A percentile compares a stretch with the other conserved stretches of the same genome.
phyloP scores from a whole-genome alignment of 2,329 filamentous ascomycete species.

The Sarocladiaceae sp. region DNA sequence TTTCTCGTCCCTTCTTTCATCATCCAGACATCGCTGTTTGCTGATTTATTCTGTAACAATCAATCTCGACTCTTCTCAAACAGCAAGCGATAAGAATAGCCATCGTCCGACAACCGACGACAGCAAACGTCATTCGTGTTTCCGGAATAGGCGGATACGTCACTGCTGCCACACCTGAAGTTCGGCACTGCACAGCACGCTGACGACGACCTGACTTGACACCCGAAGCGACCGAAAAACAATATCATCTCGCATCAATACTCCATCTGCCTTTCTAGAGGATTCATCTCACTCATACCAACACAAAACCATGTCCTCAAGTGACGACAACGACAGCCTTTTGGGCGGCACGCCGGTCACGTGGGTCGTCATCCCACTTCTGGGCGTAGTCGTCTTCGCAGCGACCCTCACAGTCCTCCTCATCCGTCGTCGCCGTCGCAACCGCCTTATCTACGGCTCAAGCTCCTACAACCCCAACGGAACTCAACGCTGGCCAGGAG shows the following conservation, averaged over 20 bases:
- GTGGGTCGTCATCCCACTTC: conserved; percentile 49
- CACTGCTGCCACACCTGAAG: neutral
- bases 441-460: neutral
- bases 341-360: conserved; percentile 39
- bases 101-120: neutral
- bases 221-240: too few species aligned
- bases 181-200: neutral
- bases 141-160: conserved; percentile 1
- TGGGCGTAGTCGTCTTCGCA: conserved; percentile 37
- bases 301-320: conserved; percentile 3
- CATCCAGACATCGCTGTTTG: neutral
- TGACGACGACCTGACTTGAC: neutral
- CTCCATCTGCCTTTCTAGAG: too few species aligned
- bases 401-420: conserved; percentile 36
- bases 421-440: conserved; percentile 32
- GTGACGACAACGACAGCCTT: neutral
- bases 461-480: neutral
- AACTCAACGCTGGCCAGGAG: neutral
- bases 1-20: neutral
- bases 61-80: neutral
- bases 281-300: neutral
- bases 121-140: neutral
- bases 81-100: neutral
- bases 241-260: too few species aligned
- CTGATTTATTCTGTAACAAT: too few species aligned